A percentile compares a stretch with the other conserved stretches of the same genome.
Conservation (phyloP, 345 rosid species). For the Eucalyptus regnans region DNA sequence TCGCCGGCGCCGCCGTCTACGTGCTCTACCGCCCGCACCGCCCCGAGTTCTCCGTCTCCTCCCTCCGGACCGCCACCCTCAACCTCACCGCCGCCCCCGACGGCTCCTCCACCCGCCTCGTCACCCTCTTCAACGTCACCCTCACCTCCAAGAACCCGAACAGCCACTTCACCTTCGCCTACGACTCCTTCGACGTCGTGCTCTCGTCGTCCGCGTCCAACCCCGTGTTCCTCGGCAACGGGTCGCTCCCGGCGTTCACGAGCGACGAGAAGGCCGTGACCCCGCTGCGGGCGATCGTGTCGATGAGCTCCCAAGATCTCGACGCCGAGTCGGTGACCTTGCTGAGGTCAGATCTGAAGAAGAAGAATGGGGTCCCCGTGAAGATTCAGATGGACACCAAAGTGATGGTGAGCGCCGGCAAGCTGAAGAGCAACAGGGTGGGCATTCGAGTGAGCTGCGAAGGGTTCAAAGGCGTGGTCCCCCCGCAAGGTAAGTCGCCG, state of each 20-base stretch:
- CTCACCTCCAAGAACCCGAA: conserved; percentile 67
- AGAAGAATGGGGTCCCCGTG: conserved; percentile 27
- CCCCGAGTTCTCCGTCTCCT: conserved; percentile 57
- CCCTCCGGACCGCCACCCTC: conserved; percentile 54
- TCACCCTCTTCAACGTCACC: conserved; percentile 74
- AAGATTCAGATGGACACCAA: conserved; percentile 56
- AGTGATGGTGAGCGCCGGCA: conserved; percentile 46
- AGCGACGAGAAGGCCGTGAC: conserved; percentile 49
- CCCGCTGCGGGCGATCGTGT: conserved; percentile 28
- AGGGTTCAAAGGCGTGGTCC: conserved; percentile 40
- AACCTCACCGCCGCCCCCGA: conserved; percentile 61
- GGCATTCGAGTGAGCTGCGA: conserved; percentile 71
- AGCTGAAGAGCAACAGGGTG: conserved; percentile 60
- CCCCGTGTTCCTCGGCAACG: conserved; percentile 51
- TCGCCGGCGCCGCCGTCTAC: conserved; percentile 64
- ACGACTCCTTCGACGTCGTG: conserved; percentile 47
- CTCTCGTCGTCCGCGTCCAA: conserved; percentile 18
- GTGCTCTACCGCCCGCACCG: conserved; percentile 73
- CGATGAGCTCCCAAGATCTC: conserved; percentile 43
- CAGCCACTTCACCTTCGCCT: conserved; percentile 37
- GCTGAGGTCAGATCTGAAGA: conserved; percentile 71
- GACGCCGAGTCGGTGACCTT: conserved; percentile 54
- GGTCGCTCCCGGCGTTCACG: conserved; percentile 49
- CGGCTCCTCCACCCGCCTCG: conserved; percentile 53
- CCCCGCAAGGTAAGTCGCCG: conserved; percentile 74